Evolutionary conservation across 768 basidiomycete species (phyloP).

Genomic region (Neoboletus magnificus): DNA sequence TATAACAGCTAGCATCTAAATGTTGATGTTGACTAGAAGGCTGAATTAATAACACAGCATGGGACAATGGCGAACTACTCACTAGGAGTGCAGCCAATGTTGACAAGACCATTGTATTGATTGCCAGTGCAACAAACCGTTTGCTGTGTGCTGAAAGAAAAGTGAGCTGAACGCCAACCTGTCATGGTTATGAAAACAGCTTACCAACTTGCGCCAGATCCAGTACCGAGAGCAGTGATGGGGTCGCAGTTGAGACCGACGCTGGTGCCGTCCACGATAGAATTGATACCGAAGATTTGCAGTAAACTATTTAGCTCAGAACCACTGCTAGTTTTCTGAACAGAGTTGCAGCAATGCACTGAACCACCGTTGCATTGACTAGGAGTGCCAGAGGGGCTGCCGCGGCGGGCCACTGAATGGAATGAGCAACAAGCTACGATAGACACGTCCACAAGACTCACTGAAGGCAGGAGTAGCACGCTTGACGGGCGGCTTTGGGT

Average conservation of each 20-base stretch:
- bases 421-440: neutral
- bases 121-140: slow-evolving; percentile 42
- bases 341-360: slow-evolving; percentile 17
- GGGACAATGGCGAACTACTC: slow-evolving; percentile 1
- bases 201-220: slow-evolving; percentile 14
- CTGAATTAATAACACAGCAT: neutral
- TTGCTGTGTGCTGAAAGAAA: slow-evolving; percentile 25
- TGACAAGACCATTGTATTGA: slow-evolving; percentile 34
- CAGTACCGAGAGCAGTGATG: slow-evolving; percentile 2
- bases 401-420: slow-evolving; percentile 34
- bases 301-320: too few species aligned
- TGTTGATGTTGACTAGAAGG: slow-evolving; percentile 10
- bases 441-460: slow-evolving; percentile 17
- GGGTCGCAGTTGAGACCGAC: slow-evolving; percentile 36
- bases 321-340: neutral
- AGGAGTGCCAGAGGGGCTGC: slow-evolving; percentile 36
- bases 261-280: too few species aligned
- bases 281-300: too few species aligned
- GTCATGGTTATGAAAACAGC: neutral
- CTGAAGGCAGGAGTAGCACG: slow-evolving; percentile 33
- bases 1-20: slow-evolving; percentile 4
- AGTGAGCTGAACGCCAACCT: neutral
- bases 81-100: slow-evolving; percentile 40
- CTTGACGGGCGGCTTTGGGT: slow-evolving; percentile 42
- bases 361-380: slow-evolving; percentile 18